Conservation (phyloP, 2,329 filamentous ascomycete genomes). For the Pseudocercospora crystallina region DNA sequence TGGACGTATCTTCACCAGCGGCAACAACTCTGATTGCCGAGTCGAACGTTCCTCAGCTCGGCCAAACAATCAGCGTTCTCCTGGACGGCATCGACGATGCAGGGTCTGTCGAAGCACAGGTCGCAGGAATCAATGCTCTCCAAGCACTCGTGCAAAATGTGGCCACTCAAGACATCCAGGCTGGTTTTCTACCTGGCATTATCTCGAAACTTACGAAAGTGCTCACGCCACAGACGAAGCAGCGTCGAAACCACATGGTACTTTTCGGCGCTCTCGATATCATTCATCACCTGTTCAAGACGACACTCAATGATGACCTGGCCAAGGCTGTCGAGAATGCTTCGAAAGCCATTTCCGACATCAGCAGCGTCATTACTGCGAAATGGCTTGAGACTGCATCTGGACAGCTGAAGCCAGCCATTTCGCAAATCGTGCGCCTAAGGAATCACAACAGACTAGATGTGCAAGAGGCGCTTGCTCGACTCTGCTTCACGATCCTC, state of each 20-base stretch:
- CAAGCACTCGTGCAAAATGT: slow-evolving; percentile 63
- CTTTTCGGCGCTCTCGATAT: slow-evolving; percentile 45
- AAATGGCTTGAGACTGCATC: slow-evolving; percentile 78
- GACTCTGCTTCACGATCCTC: slow-evolving; percentile 71
- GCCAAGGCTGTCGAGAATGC: neutral
- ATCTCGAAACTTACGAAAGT: slow-evolving; percentile 78
- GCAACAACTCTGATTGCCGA: slow-evolving; percentile 53
- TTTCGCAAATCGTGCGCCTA: slow-evolving; percentile 74
- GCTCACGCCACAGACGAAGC: slow-evolving; percentile 66
- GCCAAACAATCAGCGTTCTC: slow-evolving; percentile 77
- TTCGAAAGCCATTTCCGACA: neutral
- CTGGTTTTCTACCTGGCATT: slow-evolving; percentile 83
- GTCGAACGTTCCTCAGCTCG: slow-evolving; percentile 71
- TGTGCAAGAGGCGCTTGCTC: slow-evolving; percentile 66
- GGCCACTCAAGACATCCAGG: slow-evolving; percentile 70
- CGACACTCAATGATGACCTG: slow-evolving; percentile 15
- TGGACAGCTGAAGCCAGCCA: slow-evolving; percentile 77
- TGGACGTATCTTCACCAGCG: slow-evolving; percentile 45
- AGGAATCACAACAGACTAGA: slow-evolving; percentile 68
- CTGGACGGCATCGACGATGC: slow-evolving; percentile 70
- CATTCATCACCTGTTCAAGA: slow-evolving; percentile 24
- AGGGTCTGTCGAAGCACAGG: slow-evolving; percentile 65
- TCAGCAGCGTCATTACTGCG: slow-evolving; percentile 32
- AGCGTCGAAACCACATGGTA: slow-evolving; percentile 61
- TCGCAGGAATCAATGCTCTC: slow-evolving; percentile 67